phyloP scores from a whole-genome alignment of 495 filamentous ascomycete genomes.

The Bathelium albidoporum region DNA sequence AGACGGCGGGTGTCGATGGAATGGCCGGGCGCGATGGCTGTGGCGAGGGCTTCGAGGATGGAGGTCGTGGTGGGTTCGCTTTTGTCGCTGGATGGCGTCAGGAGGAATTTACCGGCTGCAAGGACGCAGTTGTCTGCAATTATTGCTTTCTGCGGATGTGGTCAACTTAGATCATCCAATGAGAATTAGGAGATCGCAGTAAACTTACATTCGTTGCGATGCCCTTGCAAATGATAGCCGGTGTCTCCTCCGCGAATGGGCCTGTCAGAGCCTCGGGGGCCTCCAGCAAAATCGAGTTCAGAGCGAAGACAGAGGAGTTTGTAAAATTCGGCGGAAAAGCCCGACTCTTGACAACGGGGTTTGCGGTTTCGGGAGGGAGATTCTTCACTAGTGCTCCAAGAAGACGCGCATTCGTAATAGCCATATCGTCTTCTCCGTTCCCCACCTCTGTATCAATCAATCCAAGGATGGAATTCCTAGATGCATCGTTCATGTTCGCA shows the following conservation, averaged over 20 bases:
- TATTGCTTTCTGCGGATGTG: constrained; percentile 46
- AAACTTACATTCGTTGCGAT: constrained; percentile 46
- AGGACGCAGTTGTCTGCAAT: constrained; percentile 83
- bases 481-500: constrained; percentile 83
- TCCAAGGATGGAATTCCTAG: constrained; percentile 65
- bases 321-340: constrained; percentile 63
- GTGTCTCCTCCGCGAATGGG: constrained; percentile 57
- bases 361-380: constrained; percentile 55
- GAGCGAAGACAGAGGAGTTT: constrained; percentile 59
- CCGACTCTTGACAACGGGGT: constrained; percentile 65
- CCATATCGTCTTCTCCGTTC: constrained; percentile 62
- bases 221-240: constrained; percentile 67
- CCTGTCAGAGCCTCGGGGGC: constrained; percentile 57
- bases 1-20: constrained; percentile 76
- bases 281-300: constrained; percentile 82
- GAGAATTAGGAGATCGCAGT: constrained; percentile 35
- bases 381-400: constrained; percentile 83
- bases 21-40: constrained; percentile 62
- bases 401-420: constrained; percentile 78
- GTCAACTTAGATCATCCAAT: not conserved
- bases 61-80: constrained; percentile 61
- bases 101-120: constrained; percentile 89
- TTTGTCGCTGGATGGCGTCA: constrained; percentile 49
- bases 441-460: constrained; percentile 79
- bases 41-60: constrained; percentile 65